Conservation (phyloP, 495 filamentous ascomycete species). For the Echria macrotheca region DNA sequence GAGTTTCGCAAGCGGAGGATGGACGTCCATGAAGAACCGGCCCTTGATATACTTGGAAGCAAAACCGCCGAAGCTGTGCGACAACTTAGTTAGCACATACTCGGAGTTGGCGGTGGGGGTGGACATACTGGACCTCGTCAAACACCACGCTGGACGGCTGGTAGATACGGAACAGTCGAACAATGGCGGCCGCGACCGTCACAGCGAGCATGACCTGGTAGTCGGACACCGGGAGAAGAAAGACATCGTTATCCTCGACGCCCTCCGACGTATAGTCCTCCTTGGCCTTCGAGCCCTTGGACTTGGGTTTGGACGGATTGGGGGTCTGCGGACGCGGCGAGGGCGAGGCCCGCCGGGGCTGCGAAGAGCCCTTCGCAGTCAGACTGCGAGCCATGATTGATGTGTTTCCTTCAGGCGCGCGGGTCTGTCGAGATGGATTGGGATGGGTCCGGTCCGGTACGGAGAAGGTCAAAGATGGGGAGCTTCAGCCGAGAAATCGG, state of each 20-base stretch:
- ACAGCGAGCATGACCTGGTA: constrained; percentile 68
- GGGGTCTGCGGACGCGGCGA: constrained; percentile 14
- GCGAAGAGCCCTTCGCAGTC: constrained; percentile 33
- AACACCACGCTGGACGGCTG: constrained; percentile 96
- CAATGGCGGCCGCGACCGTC: constrained; percentile 68
- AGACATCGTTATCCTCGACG: constrained; percentile 64
- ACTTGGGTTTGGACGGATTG: constrained; percentile 21
- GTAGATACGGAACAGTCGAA: constrained; percentile 92
- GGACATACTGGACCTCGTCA: constrained; percentile 89
- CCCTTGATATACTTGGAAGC: constrained; percentile 99
- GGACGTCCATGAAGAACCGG: constrained; percentile 98
- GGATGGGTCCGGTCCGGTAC: no score
- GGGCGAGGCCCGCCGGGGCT: constrained; percentile 24
- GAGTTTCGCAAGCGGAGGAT: constrained; percentile 94
- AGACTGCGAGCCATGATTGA: constrained; percentile 36
- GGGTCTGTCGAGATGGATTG: constrained; percentile 9
- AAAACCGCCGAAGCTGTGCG: constrained; percentile 84
- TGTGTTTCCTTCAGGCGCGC: no score
- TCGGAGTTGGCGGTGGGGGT: background rate
- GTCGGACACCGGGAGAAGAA: constrained; percentile 71
- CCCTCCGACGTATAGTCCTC: constrained; percentile 61
- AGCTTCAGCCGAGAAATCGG: constrained; percentile 19
- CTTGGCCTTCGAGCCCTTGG: constrained; percentile 31
- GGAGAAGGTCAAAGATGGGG: constrained; percentile 3
- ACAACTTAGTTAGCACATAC: constrained; percentile 18